Evolutionary conservation across 208 protist genomes (phyloP), one percentile per base, ranked within the genome.

Genomic region (Leishmania lainsoni): DNA sequence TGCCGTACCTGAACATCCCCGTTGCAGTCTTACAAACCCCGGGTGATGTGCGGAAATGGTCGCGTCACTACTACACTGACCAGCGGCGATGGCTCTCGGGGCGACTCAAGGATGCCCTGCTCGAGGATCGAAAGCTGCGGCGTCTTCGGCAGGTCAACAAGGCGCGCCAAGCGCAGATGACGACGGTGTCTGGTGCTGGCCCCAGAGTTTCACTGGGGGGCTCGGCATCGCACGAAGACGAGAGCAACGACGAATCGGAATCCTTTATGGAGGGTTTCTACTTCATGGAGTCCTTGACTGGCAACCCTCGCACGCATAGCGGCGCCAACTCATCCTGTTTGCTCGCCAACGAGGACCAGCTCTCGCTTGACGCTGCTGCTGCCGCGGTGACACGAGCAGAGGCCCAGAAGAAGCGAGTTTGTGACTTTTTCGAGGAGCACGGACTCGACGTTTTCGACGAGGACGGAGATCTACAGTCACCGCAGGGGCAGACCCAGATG

Each of bases 371-470:
- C 48, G 45, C 75, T 22, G 52, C 65, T 20, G 56, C 52, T 9
- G 77, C 83, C n/a, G 66, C 56, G n/a, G 80, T 79, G 45, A 72
- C 84, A 26, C 84, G 79, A 49, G 68, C 32, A 9, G 84, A 75
- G 72, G 74, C 69, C 0, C 75, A 65, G n/a, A 83, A 83, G 75
- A 74, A 75, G 3, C 81, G 84, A 39, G 45, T 82, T 59, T 78
- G 79, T n/a, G 92, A 96, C 81, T 96, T 96, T 75, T 96, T 96
- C 84, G 79, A 89, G 58, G 82, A 92, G 35, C 90, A 89, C 69
- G 88, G 87, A 8, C 84, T 96, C 42, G 89, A 94, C 26, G 76
- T 87, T 2, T 94, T 96, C 76, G 75, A 83, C 16, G 54, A 85
- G 22, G 85, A 87, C 26, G 66, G 56, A 26, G 79, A 85, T 72